Evolutionary conservation across 2,329 filamentous ascomycete species (phyloP).

Genomic region (Nakataea oryzae): DNA sequence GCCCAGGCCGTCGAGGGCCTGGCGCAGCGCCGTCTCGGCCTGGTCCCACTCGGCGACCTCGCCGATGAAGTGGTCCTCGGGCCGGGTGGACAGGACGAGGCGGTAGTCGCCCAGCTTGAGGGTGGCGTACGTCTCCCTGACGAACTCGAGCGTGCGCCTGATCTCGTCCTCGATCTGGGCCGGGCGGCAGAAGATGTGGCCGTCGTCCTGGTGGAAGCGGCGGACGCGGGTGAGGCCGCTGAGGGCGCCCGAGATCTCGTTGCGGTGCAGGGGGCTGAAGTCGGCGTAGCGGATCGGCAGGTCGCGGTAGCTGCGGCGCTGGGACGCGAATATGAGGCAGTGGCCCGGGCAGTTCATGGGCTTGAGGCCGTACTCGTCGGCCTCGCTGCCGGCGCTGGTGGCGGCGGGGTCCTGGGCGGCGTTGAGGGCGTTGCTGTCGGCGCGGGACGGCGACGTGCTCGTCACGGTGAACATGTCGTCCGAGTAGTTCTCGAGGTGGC

Average conservation of each 20-base stretch:
- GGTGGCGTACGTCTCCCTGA: constrained; percentile 59
- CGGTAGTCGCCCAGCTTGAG: constrained; percentile 64
- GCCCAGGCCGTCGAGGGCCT: constrained; percentile 52
- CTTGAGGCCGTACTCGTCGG: constrained; percentile 72
- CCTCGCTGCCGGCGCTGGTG: constrained; percentile 30
- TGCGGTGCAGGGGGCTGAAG: constrained; percentile 90
- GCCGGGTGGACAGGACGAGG: constrained; percentile 68
- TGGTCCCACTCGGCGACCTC: constrained; percentile 55
- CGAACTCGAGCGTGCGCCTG: constrained; percentile 61
- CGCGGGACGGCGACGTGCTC: constrained; percentile 34
- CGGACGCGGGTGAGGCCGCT: constrained; percentile 86
- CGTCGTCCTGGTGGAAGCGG: constrained; percentile 92
- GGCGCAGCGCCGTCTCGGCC: constrained; percentile 56
- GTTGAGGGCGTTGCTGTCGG: constrained; percentile 13
- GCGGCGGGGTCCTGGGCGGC: constrained; percentile 4
- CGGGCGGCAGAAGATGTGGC: constrained; percentile 76
- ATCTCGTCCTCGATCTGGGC: constrained; percentile 69
- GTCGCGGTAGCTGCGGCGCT: constrained; percentile 78
- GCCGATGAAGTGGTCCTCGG: constrained; percentile 68
- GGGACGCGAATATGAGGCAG: constrained; percentile 76
- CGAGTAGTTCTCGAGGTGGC: constrained; percentile 81
- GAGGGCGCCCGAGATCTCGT: constrained; percentile 87
- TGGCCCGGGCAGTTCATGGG: constrained; percentile 98
- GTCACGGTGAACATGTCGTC: constrained; percentile 86
- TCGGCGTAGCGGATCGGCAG: constrained; percentile 88